Conservation (phyloP, 2,329 filamentous ascomycete species). For the Epichloe sp. region DNA sequence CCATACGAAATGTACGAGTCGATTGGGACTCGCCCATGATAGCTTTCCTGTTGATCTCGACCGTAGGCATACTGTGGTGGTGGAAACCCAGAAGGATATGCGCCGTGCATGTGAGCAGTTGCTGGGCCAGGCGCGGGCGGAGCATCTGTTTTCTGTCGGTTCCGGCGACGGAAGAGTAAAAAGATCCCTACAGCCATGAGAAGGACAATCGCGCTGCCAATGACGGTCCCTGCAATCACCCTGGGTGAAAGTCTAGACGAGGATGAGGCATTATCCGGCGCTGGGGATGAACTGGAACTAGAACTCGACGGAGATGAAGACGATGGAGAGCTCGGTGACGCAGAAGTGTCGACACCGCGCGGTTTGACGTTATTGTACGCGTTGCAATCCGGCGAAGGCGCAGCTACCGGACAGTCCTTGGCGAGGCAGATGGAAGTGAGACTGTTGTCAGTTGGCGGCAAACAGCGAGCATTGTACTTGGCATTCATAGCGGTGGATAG, state of each 20-base stretch:
- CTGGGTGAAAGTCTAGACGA: slow-evolving; percentile 5
- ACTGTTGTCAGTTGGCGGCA: slow-evolving; percentile 10
- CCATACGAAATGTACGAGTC: slow-evolving; percentile 6
- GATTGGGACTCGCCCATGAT: background rate
- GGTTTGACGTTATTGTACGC: slow-evolving; percentile 13
- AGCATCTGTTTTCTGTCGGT: background rate
- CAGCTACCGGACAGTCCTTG: slow-evolving; percentile 15
- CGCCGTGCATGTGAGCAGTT: background rate
- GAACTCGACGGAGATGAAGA: background rate
- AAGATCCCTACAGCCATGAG: slow-evolving; percentile 9
- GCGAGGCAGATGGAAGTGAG: slow-evolving; percentile 17
- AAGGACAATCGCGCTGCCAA: slow-evolving; percentile 12
- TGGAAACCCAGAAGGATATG: slow-evolving; percentile 2
- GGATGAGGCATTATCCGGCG: background rate
- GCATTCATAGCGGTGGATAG: slow-evolving; percentile 13
- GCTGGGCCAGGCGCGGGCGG: background rate
- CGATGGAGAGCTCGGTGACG: background rate
- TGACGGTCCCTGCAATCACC: slow-evolving; percentile 15
- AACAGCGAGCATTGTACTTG: slow-evolving; percentile 17
- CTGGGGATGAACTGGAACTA: background rate
- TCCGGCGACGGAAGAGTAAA: slow-evolving; percentile 9
- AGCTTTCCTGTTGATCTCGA: slow-evolving; percentile 4
- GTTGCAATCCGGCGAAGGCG: slow-evolving; percentile 14
- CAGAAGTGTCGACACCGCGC: slow-evolving; percentile 7
- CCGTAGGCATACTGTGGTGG: slow-evolving; percentile 4